Percentiles rank a stretch among this genome's conserved stretches.
Evolutionary conservation across 371 early-diverging fungal genomes (phyloP).

Genomic region (Zopfochytrium polystomum): DNA sequence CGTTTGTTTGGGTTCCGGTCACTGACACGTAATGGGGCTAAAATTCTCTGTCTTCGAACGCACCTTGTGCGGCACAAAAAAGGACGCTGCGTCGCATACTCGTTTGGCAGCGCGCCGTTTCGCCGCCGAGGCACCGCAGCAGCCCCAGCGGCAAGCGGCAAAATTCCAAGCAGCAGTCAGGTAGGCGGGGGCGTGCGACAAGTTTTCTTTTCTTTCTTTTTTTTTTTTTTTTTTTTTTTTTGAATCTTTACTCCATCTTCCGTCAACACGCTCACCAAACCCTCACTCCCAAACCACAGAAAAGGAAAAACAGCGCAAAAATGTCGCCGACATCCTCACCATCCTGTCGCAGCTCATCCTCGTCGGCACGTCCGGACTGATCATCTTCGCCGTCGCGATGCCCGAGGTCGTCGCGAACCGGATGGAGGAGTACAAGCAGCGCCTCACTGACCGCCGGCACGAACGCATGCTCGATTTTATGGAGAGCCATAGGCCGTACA

Average conservation of each 20-base stretch:
- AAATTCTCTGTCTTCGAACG: too few species aligned
- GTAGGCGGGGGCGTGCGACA: too few species aligned
- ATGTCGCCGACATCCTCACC: slow-evolving; percentile 8
- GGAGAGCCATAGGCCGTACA: slow-evolving; percentile 12
- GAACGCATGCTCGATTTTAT: slow-evolving; percentile 22
- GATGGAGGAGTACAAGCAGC: slow-evolving; percentile 25
- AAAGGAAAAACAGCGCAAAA: background rate
- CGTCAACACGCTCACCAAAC: too few species aligned
- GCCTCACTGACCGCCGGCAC: slow-evolving; percentile 21
- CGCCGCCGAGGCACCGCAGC: too few species aligned
- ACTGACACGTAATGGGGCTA: too few species aligned
- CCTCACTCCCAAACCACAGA: background rate
- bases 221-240: slow-evolving; percentile 2
- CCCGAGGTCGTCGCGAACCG: slow-evolving; percentile 9
- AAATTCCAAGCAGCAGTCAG: too few species aligned
- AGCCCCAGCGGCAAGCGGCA: too few species aligned
- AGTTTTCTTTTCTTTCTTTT: background rate
- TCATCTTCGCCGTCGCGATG: slow-evolving; percentile 9
- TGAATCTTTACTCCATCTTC: too few species aligned
- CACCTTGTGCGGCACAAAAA: too few species aligned
- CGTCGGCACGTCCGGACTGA: slow-evolving; percentile 14
- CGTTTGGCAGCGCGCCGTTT: too few species aligned
- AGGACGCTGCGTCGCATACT: too few species aligned
- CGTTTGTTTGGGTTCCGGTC: too few species aligned
- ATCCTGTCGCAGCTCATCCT: slow-evolving; percentile 15